Conservation (phyloP, 2,329 filamentous ascomycete genomes). For the Aureobasidium pullulans region DNA sequence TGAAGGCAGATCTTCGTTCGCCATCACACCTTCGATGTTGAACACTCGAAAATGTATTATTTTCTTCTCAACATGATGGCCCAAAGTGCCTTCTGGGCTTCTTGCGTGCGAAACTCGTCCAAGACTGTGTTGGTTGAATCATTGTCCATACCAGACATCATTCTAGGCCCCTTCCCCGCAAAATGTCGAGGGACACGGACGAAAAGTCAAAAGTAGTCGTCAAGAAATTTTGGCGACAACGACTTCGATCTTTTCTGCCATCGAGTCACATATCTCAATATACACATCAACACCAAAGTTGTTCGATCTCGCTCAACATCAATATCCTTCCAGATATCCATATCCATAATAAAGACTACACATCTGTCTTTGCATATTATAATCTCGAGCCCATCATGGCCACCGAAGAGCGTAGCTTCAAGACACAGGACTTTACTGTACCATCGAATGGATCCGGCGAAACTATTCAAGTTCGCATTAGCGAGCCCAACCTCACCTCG, state of each 20-base stretch:
- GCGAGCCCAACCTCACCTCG: slow-evolving; percentile 20
- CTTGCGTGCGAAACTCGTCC: too few species aligned
- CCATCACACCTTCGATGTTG: too few species aligned
- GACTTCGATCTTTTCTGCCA: neutral
- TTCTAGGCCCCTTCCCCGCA: neutral
- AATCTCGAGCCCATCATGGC: neutral
- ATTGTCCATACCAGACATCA: neutral
- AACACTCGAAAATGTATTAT: too few species aligned
- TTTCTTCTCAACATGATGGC: too few species aligned
- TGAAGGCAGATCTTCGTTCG: too few species aligned
- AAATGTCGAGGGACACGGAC: neutral
- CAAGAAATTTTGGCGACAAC: slow-evolving; percentile 1
- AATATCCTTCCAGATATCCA: too few species aligned
- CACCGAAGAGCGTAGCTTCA: neutral
- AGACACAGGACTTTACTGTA: neutral
- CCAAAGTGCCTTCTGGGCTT: too few species aligned
- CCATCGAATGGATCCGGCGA: slow-evolving; percentile 6
- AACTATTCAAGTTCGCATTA: slow-evolving; percentile 12
- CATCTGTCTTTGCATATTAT: too few species aligned
- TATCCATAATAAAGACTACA: too few species aligned
- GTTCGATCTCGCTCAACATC: too few species aligned
- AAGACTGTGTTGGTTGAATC: too few species aligned
- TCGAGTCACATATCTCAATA: neutral
- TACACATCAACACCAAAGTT: neutral
- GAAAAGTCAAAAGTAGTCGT: neutral